These are phyloP conservation scores for Eucalyptus sideroxylon DNA, from an alignment of 345 rosid species.

Conservation along the genomic window DNA sequence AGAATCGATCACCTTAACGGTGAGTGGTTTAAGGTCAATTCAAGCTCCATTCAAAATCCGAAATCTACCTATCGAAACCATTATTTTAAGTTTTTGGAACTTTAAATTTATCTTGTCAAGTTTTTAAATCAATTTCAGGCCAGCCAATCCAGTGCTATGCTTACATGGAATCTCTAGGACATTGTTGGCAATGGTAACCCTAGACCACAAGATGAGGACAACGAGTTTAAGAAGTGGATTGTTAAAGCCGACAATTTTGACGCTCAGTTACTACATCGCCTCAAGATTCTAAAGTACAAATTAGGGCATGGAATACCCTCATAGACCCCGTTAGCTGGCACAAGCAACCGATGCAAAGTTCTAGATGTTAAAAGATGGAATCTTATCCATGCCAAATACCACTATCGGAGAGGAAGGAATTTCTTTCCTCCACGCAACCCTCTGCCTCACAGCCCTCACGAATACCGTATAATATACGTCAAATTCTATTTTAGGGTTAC, in stretches of 20 bases:
- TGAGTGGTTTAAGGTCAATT: not conserved
- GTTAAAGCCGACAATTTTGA: not conserved
- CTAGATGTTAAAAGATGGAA: not conserved
- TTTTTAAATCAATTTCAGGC: rapidly evolving
- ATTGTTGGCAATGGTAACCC: not conserved
- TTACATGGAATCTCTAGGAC: not conserved
- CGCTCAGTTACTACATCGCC: not conserved
- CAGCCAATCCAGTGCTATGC: not conserved
- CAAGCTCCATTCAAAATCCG: rapidly evolving
- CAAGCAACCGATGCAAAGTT: not conserved
- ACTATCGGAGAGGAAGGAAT: not conserved
- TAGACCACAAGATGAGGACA: not conserved
- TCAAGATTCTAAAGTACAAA: not conserved
- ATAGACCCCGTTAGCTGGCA: not conserved
- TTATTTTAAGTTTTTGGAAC: too few species aligned
- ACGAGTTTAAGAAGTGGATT: not conserved
- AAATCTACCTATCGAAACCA: rapidly evolving
- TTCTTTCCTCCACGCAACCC: not conserved
- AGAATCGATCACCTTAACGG: rapidly evolving
- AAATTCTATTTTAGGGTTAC: not conserved
- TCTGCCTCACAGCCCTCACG: not conserved
- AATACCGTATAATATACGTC: not conserved
- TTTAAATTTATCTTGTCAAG: not conserved
- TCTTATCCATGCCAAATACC: not conserved
- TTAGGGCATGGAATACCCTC: not conserved